Base-by-base conservation (phyloP, 2,329 filamentous ascomycete species). In the Fusarium odoratissimum region DNA sequence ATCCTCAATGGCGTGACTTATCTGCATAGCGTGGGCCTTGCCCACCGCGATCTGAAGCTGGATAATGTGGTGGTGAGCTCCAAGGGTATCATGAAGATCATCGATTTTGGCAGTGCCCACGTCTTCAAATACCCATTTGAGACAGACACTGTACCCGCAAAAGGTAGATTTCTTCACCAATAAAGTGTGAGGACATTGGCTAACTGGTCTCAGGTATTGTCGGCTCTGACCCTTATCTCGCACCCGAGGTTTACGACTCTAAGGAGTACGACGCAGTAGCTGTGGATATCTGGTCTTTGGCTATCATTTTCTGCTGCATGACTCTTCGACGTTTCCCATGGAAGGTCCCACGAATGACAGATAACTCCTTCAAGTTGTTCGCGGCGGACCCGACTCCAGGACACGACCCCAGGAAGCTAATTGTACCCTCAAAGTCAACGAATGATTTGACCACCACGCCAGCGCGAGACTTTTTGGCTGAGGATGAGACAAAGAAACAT, bases 281-380 rank as follows among this genome's bases (percentile, higher is more conserved):
- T 11, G 94, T 95, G 2, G 96, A 99, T 83, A 95, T 99, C 67
- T 99, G 96, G 96, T 99, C 96, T 16, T 86, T 99, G 67, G 96
- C 95, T 23, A 99, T 99, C 76, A 98, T 99, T 61, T 99, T 95
- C 83, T 98, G 96, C 83, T 99, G 96, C 85, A 99, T 99, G 96
- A 96, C 94, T 9, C 86, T 99, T 45, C 90, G 96, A 28, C 88
- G 96, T 40, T 99, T 99, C 79, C 96, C 96, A 0, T 99, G 96
- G 96, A 99, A 99, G 84, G 91, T 97, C 40, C 96, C 96, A 8
- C 91, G 95, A 44, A 85, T 95, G 80, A 93, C 93, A 7, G 96
- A 99, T 81, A 98, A 97, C 81, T 97, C 95, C 0, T 99, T 94
- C 83, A 95, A 95, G 78, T 88, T 99, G 3, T 99, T 99, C 80